Base-by-base conservation (phyloP, 2,329 filamentous ascomycete species). In the Dactylellina parvicollis region DNA sequence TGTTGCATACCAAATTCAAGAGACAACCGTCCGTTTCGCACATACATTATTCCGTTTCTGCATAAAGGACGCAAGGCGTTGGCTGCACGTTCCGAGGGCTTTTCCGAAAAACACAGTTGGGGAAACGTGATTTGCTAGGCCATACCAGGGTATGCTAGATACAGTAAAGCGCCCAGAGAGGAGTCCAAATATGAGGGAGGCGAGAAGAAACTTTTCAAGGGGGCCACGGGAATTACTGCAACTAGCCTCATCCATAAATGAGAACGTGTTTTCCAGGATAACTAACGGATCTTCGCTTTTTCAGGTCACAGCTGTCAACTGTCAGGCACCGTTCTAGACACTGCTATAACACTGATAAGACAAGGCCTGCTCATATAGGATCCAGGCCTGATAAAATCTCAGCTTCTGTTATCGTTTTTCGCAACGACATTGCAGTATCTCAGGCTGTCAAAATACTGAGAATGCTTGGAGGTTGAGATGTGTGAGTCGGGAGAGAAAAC, bases 371-470 rank as follows among this genome's bases (percentile, higher is more conserved):
- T 42, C 24, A 18, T 61, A 60, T 69, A 69, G 54, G 47, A 34
- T 32, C 28, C 46, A 20, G 64, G 64, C 64, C 64, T 69, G 64
- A 61, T 61, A 57, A 20, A 38, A 60, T 40, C 54, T 22, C 36
- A 40, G 36, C n/a, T n/a, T 46, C 44, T n/a, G 16, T 9, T 56
- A 24, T 40, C n/a, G 1, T 26, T 9, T 30, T 10, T 40, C 5
- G 22, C 44, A 44, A 20, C 12, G 22, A 28, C 18, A 24, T 47
- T 49, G 20, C 36, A 20, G 16, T 20, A 40, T n/a, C 10, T 55
- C 26, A 40, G 22, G 16, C 2, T 20, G 1, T 2, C 16, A 16
- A 55, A 38, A 40, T 36, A 8, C n/a, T 20, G 14, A 36, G 8
- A 12, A 36, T 12, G 2, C 22, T 3, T 5, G 9, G 24, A 16